Evolutionary conservation across 495 filamentous ascomycete genomes (phyloP), one percentile per base, ranked within the genome.

Genomic region (Aspergillus olivimuriae): DNA sequence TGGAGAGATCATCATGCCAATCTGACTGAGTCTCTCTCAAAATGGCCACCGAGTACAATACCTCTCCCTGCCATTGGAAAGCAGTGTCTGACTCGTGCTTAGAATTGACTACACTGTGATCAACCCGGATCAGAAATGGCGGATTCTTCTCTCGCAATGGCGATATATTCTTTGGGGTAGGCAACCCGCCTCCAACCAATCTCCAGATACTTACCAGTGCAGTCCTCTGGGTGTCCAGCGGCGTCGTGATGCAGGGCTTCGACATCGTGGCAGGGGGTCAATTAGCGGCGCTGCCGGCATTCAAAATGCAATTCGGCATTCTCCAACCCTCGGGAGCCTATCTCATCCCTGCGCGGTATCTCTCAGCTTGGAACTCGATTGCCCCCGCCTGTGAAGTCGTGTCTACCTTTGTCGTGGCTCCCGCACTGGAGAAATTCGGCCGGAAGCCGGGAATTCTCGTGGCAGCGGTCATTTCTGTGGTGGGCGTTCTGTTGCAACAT

Each of bases 381-480:
- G 44, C 44, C 2, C 44, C 44, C 1, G 44, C 48, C 8, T 52
- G 45, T 41, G 53, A 56, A 20, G 39, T 56, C 14, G 46, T 50
- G 17, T 20, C 53, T 1, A 46, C 53, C 11, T 52, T 52, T 32
- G 36, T 49, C 23, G 36, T 28, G 16, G 53, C 46, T 14, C 53
- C 53, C 1, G 14, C 50, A 15, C 39, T 56, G 2, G 48, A 52
- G 42, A 56, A 43, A 24, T 52, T 39, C 44, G 53, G 53, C 8
- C 53, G 53, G 9, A 56, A 56, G 41, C 49, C 53, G 10, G 48
- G 48, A n/a, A 56, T 56, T 17, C 16, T 56, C n/a, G 41, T 46
- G 10, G 48, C 45, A 8, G 26, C 37, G 11, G 15, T 37, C 19
- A 49, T 56, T 14, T 56, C 53, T 15, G 36, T 39, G 3, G 48